Conservation (phyloP, 139 green algal species). For the Tetradesmus obliquus region DNA sequence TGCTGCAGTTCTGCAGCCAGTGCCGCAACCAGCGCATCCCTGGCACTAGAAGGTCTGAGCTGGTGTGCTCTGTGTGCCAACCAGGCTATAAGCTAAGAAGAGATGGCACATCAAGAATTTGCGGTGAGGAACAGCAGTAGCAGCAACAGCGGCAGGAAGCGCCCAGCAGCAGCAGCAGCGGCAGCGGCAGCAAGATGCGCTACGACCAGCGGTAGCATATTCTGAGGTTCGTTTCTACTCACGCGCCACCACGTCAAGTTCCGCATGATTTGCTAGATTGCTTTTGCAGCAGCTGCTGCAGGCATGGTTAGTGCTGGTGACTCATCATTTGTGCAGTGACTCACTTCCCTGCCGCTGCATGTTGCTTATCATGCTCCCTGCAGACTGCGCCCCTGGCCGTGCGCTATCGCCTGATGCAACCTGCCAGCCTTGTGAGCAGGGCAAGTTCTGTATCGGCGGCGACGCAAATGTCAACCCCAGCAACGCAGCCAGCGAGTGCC, state of each 20-base stretch:
- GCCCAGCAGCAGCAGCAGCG: neutral
- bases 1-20: neutral
- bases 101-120: neutral
- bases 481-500: neutral
- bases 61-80: neutral
- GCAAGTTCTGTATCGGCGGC: constrained; percentile 9
- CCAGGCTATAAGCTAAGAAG: neutral
- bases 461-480: neutral
- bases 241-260: no score
- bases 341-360: neutral
- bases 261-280: no score
- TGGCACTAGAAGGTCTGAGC: neutral
- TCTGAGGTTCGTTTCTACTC: no score
- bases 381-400: neutral
- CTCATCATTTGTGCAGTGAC: neutral
- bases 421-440: neutral
- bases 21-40: neutral
- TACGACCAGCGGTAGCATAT: no score
- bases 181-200: neutral
- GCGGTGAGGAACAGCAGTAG: neutral
- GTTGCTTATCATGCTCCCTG: neutral
- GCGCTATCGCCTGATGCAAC: neutral
- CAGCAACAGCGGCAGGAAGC: neutral
- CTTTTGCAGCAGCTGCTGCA: neutral
- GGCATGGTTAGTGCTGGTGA: neutral